These are phyloP conservation scores for Dothistroma septosporum DNA, from an alignment of 2,329 filamentous ascomycete genomes.

Conservation along the genomic window DNA sequence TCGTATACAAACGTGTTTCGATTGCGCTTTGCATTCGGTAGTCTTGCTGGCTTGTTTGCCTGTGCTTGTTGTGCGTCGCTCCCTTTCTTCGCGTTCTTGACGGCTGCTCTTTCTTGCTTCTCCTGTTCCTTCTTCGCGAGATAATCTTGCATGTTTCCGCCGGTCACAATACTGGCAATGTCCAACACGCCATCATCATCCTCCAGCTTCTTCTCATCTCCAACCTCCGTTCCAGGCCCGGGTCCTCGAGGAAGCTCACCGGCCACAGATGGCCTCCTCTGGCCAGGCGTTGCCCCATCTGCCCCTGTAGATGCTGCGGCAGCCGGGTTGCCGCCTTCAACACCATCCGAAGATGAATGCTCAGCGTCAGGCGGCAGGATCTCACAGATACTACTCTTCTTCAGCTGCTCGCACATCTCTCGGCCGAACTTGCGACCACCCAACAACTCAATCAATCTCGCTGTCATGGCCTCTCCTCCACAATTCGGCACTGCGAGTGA, in stretches of 20 bases:
- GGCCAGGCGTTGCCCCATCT: slow-evolving; percentile 43
- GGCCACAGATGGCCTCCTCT: slow-evolving; percentile 38
- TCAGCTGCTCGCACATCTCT: slow-evolving; percentile 63
- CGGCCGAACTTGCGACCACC: slow-evolving; percentile 50
- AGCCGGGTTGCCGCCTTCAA: slow-evolving; percentile 44
- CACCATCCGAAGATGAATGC: slow-evolving; percentile 48
- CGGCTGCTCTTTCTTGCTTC: slow-evolving; percentile 61
- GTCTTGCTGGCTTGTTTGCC: slow-evolving; percentile 53
- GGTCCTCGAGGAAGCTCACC: slow-evolving; percentile 50
- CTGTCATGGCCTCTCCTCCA: slow-evolving; percentile 84
- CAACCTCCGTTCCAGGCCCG: slow-evolving; percentile 53
- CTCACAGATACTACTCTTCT: slow-evolving; percentile 60
- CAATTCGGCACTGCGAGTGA: slow-evolving; percentile 61
- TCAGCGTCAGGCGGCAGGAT: slow-evolving; percentile 54
- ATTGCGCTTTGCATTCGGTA: slow-evolving; percentile 69
- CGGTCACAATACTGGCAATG: slow-evolving; percentile 78
- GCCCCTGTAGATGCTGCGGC: slow-evolving; percentile 55
- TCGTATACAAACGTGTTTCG: slow-evolving; percentile 71
- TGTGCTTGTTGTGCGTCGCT: slow-evolving; percentile 49
- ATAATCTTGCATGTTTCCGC: slow-evolving; percentile 70
- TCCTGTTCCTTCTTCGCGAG: slow-evolving; percentile 78
- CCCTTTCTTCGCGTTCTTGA: slow-evolving; percentile 51
- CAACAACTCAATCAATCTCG: slow-evolving; percentile 65
- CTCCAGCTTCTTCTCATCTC: slow-evolving; percentile 48
- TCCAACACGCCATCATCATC: slow-evolving; percentile 73